phyloP scores from a whole-genome alignment of 768 basidiomycete genomes.

The Suillus occidentalis region DNA sequence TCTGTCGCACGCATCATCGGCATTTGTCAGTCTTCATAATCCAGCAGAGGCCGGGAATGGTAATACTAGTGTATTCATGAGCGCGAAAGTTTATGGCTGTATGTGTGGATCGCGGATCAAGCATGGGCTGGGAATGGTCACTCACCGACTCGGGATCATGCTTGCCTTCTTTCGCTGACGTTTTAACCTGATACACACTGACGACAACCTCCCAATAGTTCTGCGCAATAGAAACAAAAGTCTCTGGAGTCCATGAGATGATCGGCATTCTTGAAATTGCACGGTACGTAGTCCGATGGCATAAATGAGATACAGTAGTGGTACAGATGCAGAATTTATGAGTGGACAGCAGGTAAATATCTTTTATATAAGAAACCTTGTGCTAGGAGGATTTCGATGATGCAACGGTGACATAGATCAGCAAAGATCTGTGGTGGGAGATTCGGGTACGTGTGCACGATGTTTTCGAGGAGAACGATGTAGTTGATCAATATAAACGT shows the following conservation, averaged over 20 bases:
- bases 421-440: slow-evolving; percentile 22
- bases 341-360: neutral
- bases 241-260: neutral
- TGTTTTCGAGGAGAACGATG: slow-evolving; percentile 43
- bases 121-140: neutral
- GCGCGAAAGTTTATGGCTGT: neutral
- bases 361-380: neutral
- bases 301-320: neutral
- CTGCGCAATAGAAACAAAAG: neutral
- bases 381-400: neutral
- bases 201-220: neutral
- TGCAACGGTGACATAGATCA: slow-evolving; percentile 10
- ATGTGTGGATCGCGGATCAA: neutral
- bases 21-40: neutral
- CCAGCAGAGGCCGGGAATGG: neutral
- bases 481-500: slow-evolving; percentile 54
- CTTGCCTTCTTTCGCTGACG: neutral
- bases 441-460: slow-evolving; percentile 21
- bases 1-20: neutral
- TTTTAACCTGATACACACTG: neutral
- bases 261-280: neutral
- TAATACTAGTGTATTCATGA: neutral
- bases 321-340: slow-evolving; percentile 2
- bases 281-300: neutral
- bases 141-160: neutral